These are phyloP conservation scores for Musa beccarii DNA, from an alignment of 176 grass and related monocot species.

Conservation along the genomic window DNA sequence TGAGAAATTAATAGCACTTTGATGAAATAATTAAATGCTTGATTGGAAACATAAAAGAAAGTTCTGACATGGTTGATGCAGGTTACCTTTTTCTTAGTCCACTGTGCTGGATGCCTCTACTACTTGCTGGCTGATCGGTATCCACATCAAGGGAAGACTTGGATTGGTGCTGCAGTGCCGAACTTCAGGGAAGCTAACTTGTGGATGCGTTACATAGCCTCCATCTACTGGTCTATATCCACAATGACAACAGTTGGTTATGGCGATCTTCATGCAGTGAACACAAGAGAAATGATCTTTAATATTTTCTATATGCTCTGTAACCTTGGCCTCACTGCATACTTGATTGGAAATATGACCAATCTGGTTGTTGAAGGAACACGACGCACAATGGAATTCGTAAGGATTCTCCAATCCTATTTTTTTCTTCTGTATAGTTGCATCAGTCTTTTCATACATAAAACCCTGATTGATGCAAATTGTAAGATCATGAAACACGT, in stretches of 20 bases:
- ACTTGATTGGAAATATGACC: conserved; percentile 98
- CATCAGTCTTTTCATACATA: not conserved
- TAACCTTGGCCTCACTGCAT: conserved; percentile 82
- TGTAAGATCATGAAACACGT: too few relatives aligned
- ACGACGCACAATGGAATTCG: conserved; percentile 95
- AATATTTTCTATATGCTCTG: conserved; percentile 99
- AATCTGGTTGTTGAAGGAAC: conserved; percentile 98
- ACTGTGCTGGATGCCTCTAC: conserved; percentile 77
- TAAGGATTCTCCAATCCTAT: conserved; percentile 22
- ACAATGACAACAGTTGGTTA: conserved; percentile 99
- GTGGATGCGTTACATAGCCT: conserved; percentile 82
- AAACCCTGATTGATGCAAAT: too few relatives aligned
- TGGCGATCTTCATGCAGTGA: conserved; percentile 84
- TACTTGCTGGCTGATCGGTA: conserved; percentile 82
- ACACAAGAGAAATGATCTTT: conserved; percentile 91
- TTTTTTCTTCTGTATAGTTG: not conserved
- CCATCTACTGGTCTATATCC: conserved; percentile 93
- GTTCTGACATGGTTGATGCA: conserved; percentile 7
- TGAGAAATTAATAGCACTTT: too few relatives aligned
- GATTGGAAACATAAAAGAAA: not conserved
- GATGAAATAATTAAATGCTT: not conserved
- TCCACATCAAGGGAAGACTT: conserved; percentile 67
- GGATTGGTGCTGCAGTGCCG: conserved; percentile 80
- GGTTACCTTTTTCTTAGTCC: conserved; percentile 90
- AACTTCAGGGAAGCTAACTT: conserved; percentile 74